Conservation (phyloP, 2,329 filamentous ascomycete species). For the Orbilia brochopaga region DNA sequence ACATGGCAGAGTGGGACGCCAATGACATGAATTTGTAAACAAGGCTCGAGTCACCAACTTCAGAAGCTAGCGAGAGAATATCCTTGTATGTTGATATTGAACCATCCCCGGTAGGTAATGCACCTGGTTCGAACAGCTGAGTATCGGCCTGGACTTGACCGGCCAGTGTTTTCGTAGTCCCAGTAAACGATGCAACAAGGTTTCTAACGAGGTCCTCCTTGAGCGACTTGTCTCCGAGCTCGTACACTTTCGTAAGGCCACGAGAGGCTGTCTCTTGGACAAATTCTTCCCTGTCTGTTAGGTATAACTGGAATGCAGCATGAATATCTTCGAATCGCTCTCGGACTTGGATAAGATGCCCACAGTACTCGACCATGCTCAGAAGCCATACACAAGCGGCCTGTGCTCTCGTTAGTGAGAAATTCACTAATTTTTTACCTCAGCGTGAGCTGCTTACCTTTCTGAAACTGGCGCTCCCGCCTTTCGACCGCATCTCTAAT, state of each 20-base stretch:
- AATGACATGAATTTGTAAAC: slow-evolving; percentile 99
- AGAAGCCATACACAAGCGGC: slow-evolving; percentile 95
- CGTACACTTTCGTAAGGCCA: slow-evolving; percentile 89
- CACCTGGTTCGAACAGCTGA: slow-evolving; percentile 89
- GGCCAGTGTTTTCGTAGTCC: slow-evolving; percentile 70
- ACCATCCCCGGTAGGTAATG: slow-evolving; percentile 84
- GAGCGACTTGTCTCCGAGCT: slow-evolving; percentile 80
- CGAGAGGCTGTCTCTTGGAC: slow-evolving; percentile 94
- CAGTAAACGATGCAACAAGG: slow-evolving; percentile 86
- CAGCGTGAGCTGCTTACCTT: slow-evolving; percentile 37
- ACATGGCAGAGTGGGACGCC: slow-evolving; percentile 92
- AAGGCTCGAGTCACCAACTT: slow-evolving; percentile 93
- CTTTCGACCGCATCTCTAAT: slow-evolving; percentile 59
- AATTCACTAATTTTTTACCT: slow-evolving; percentile 60
- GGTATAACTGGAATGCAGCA: slow-evolving; percentile 81
- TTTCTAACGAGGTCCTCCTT: slow-evolving; percentile 85
- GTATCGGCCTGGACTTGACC: slow-evolving; percentile 87
- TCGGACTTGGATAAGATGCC: slow-evolving; percentile 76
- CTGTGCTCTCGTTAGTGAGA: slow-evolving; percentile 81
- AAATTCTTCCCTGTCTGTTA: slow-evolving; percentile 84
- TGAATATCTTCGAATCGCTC: slow-evolving; percentile 77
- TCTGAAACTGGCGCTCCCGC: slow-evolving; percentile 49
- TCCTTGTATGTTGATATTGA: slow-evolving; percentile 97
- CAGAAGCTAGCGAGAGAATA: slow-evolving; percentile 91
- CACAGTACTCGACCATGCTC: slow-evolving; percentile 87